A percentile compares a stretch with the other conserved stretches of the same genome.
Conservation (phyloP, 352 stramenopile species). For the Pilasporangium apinafurcum region DNA sequence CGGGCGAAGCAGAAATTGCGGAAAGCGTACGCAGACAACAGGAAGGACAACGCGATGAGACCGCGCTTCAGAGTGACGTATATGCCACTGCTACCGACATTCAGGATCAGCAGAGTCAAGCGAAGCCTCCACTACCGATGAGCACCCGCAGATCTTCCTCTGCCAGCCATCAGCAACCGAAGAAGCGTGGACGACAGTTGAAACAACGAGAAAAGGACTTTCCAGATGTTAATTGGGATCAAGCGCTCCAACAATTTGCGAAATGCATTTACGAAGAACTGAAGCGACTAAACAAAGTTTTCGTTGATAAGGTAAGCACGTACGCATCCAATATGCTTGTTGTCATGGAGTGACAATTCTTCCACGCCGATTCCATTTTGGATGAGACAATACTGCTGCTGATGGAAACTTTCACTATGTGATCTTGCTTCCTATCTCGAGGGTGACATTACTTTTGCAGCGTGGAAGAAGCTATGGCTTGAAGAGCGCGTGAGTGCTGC, state of each 20-base stretch:
- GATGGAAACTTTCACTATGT: not conserved
- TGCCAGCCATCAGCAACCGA: too few species aligned
- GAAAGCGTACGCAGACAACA: too few species aligned
- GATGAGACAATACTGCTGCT: not conserved
- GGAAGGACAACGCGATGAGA: too few species aligned
- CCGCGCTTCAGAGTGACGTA: too few species aligned
- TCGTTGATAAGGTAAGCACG: conserved; percentile 17
- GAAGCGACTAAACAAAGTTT: conserved; percentile 24
- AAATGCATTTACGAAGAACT: conserved; percentile 25
- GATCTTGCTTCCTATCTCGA: conserved; percentile 3
- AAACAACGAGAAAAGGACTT: conserved; percentile 4
- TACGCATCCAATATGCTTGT: not conserved
- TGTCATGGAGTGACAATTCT: not conserved
- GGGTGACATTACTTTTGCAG: conserved; percentile 20
- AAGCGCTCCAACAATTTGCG: conserved; percentile 31
- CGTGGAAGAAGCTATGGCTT: conserved; percentile 48
- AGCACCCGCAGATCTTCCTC: too few species aligned
- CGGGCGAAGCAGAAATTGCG: too few species aligned
- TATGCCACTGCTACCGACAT: too few species aligned
- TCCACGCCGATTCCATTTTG: not conserved
- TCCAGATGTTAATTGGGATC: conserved; percentile 18
- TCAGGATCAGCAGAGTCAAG: too few species aligned
- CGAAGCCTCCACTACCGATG: too few species aligned
- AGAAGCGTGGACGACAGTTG: too few species aligned
- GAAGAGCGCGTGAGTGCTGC: conserved; percentile 34